These are phyloP conservation scores for Magnolia sinica DNA, from an alignment of 164 flowering plant species.

Conservation along the genomic window DNA sequence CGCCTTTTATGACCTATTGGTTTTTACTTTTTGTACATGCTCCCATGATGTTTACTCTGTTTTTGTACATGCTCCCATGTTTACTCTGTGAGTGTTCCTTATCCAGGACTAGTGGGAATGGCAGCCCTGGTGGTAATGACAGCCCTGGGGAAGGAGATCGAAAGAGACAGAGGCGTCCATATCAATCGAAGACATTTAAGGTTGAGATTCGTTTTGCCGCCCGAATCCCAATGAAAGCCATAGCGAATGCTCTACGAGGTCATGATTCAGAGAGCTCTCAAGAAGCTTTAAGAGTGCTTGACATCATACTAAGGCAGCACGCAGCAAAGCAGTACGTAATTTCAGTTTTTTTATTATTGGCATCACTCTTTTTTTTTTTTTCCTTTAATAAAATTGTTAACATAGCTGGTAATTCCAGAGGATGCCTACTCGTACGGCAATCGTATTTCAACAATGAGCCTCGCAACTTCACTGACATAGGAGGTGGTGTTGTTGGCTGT, in stretches of 20 bases:
- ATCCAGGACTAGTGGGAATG: slow-evolving; percentile 34
- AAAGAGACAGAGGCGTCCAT: slow-evolving; percentile 61
- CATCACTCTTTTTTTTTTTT: neutral
- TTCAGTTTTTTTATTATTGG: neutral
- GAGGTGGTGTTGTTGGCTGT: slow-evolving; percentile 87
- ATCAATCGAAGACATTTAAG: slow-evolving; percentile 59
- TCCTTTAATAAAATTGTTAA: neutral
- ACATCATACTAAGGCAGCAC: slow-evolving; percentile 85
- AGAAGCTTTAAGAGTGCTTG: slow-evolving; percentile 86
- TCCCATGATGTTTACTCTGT: neutral
- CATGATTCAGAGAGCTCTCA: slow-evolving; percentile 80
- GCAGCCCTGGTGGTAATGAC: slow-evolving; percentile 46
- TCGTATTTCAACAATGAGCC: slow-evolving; percentile 77
- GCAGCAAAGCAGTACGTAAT: slow-evolving; percentile 81
- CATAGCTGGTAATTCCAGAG: slow-evolving; percentile 38
- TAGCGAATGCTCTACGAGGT: slow-evolving; percentile 74
- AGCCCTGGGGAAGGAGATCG: slow-evolving; percentile 58
- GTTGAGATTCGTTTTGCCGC: slow-evolving; percentile 90
- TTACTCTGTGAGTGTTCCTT: neutral
- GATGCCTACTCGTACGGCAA: slow-evolving; percentile 91
- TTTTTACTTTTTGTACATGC: neutral
- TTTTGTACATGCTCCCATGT: neutral
- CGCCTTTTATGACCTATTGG: neutral
- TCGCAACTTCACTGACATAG: slow-evolving; percentile 58
- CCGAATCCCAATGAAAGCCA: slow-evolving; percentile 83